Base-by-base conservation (phyloP, 768 basidiomycete species). In the Suillus americanus region DNA sequence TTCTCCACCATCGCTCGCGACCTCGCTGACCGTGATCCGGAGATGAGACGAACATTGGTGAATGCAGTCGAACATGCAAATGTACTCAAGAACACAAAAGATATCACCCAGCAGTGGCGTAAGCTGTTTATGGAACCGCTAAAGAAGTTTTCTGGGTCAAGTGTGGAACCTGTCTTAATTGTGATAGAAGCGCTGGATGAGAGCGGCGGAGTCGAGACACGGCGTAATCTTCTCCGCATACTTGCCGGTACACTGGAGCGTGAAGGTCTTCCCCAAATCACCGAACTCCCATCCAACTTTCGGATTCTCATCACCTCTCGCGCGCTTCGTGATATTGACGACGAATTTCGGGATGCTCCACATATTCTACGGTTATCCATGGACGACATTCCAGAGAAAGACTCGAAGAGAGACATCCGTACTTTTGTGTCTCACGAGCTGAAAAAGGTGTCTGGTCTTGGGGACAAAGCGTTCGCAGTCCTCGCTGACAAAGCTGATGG, bases 1-100 rank as follows among this genome's bases (percentile, higher is more conserved):
- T 75, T 77, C 67, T 71, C 69, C 23, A 79, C 77, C 37, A 71
- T 78, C 5, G 75, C 69, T 25, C 62, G 64, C 25, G 66, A 70
- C 14, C 54, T 72, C 5, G 71, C 71, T 45, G 65, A 65, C 10
- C 64, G 69, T 48, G 66, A 71, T 35, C 13, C 43, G 13, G 37
- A 54, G 18, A 45, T 64, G 25, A 64, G 41, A 48, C 61, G 20
- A 13, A 13, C 45, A 16, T 33, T 65, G 23, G 46, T 25, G 18
- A 23, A 37, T 0, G 20, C 48, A 12, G 33, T 65, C 46, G 9
- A 45, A 16, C 25, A 45, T 53, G 37, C 25, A 12, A 45, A 8
- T 18, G 5, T 54, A 10, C 62, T 65, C 25, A 35, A 50, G 18
- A 37, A 23, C 5, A 57, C 46, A 1, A 23, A 1, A 16, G 50